Base-by-base conservation (phyloP, 768 basidiomycete species). In the Psilocybe sp. region DNA sequence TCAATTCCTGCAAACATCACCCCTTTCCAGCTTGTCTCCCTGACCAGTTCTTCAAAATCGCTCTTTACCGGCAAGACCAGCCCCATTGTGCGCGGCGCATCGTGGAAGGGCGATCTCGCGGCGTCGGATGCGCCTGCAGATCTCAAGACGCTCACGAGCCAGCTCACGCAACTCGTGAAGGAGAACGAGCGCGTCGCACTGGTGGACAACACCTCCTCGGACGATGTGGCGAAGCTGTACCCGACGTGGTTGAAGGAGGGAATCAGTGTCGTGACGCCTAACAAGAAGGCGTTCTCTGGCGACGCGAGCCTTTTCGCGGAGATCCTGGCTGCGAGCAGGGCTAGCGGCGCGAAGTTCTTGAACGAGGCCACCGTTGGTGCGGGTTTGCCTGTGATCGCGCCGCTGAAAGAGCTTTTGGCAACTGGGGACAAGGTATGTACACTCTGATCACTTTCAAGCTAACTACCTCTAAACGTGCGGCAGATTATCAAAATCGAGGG, bases 321-420 rank as follows among this genome's bases (percentile, higher is more conserved):
- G 18, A 93, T 98, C 55, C 53, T 87, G 18, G 61, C 61, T 4
- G 81, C 89, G 3, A 81, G 80, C 53, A 66, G 71, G 49, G 74
- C 75, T 50, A 77, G 79, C 46, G 80, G 84, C 3, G 80, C 85
- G n/a, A 76, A 80, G 53, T 88, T 84, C 63, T 71, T 89, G 55
- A 85, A 91, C 56, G 97, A 99, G 69, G 78, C 88, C 1, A 98
- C 97, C 0, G 97, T 98, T 40, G 97, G 97, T 9, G 97, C 97
- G 4, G 97, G 97, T 14, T 65, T 99, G 56, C 97, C 97, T 12
- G 83, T 98, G 59, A 81, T 99, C 35, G 84, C 84, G 34, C 95
- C 96, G 8, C 69, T 99, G 59, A 94, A 92, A 64, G 97, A 98
- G 64, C 70, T 99, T 50, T 83, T 98, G 6, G 79, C 79, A 33